These are phyloP conservation scores for Solioccasus polychromus DNA, from an alignment of 768 basidiomycete species.

Conservation along the genomic window DNA sequence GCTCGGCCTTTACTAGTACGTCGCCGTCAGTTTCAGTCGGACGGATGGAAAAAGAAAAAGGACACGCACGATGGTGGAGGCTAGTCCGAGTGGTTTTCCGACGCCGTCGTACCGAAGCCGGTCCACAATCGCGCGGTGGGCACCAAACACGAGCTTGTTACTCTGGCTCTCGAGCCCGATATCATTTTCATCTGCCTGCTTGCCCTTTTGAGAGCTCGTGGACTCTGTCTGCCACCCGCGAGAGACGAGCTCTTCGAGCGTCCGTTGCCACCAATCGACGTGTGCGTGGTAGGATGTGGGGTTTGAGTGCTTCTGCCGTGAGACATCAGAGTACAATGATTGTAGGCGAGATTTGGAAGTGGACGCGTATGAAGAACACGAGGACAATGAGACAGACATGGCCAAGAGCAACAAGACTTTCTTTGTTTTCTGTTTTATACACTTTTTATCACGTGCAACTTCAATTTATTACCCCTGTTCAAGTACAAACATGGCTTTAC, in stretches of 20 bases:
- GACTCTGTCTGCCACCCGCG: slow-evolving; percentile 48
- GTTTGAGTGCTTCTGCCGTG: slow-evolving; percentile 80
- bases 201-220: slow-evolving; percentile 8
- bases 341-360: slow-evolving; percentile 53
- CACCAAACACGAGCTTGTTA: slow-evolving; percentile 62
- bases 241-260: slow-evolving; percentile 58
- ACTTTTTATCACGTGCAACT: too few species aligned
- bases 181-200: slow-evolving; percentile 8
- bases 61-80: slow-evolving; percentile 68
- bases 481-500: too few species aligned
- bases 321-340: slow-evolving; percentile 85
- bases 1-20: slow-evolving; percentile 68
- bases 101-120: slow-evolving; percentile 61
- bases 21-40: slow-evolving; percentile 22
- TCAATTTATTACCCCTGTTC: too few species aligned
- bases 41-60: not conserved
- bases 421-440: too few species aligned
- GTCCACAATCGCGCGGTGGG: slow-evolving; percentile 52
- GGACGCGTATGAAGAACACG: slow-evolving; percentile 26
- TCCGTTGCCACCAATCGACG: slow-evolving; percentile 83
- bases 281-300: slow-evolving; percentile 78
- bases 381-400: slow-evolving; percentile 15
- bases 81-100: slow-evolving; percentile 73
- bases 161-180: slow-evolving; percentile 16
- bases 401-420: too few species aligned